phyloP scores from a whole-genome alignment of 495 filamentous ascomycete genomes.

The Aspergillus indologenus region DNA sequence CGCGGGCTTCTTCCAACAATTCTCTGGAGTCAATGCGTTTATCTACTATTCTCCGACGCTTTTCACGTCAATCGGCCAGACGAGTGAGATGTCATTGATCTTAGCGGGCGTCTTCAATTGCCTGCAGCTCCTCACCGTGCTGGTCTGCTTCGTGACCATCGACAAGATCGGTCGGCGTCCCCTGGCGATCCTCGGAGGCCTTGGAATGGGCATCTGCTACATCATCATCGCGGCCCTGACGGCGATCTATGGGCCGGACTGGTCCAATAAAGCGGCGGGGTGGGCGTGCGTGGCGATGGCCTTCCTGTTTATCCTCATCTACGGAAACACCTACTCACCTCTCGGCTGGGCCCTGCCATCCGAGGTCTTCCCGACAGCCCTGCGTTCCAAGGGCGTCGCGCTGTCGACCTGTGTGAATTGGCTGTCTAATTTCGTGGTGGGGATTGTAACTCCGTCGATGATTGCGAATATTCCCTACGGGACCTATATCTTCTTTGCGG shows the following conservation, averaged over 20 bases:
- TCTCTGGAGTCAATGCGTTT: no score
- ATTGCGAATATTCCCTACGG: slow-evolving; percentile 56
- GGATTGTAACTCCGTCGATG: slow-evolving; percentile 60
- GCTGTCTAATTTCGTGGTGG: slow-evolving; percentile 63
- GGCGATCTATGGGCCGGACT: slow-evolving; percentile 55
- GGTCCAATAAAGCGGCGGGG: slow-evolving; percentile 59
- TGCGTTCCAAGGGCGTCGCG: slow-evolving; percentile 60
- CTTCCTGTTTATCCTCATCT: slow-evolving; percentile 70
- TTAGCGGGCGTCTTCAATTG: neutral
- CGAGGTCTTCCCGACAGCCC: slow-evolving; percentile 64
- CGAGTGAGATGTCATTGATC: neutral
- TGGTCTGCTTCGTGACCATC: neutral
- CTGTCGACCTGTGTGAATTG: slow-evolving; percentile 59
- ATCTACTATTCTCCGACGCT: no score
- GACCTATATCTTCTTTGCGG: slow-evolving; percentile 56
- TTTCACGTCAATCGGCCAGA: neutral
- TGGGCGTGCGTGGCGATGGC: slow-evolving; percentile 71
- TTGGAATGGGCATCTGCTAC: slow-evolving; percentile 59
- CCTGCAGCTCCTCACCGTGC: neutral
- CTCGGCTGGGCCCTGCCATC: slow-evolving; percentile 65
- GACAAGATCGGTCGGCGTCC: slow-evolving; percentile 8
- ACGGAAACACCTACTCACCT: slow-evolving; percentile 62
- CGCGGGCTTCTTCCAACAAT: no score
- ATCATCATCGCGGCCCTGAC: slow-evolving; percentile 67
- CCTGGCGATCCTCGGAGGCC: slow-evolving; percentile 11